These are phyloP conservation scores for Multifurca ochricompacta DNA, from an alignment of 768 basidiomycete genomes.

Conservation along the genomic window DNA sequence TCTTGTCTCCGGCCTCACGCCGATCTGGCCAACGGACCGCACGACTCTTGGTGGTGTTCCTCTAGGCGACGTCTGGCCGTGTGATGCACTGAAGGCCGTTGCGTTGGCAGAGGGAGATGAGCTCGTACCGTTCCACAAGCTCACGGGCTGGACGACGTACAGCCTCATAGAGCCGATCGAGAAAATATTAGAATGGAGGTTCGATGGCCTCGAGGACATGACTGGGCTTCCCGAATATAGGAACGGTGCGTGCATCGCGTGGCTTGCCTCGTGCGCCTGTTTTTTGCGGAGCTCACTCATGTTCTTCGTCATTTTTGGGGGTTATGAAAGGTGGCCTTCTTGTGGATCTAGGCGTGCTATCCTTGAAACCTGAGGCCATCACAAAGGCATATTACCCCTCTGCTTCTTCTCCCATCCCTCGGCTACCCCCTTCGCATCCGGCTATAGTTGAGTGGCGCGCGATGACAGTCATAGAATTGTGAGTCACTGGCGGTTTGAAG, in stretches of 20 bases:
- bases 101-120: conserved; percentile 47
- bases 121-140: conserved; percentile 92
- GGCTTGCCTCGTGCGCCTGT: conserved; percentile 8
- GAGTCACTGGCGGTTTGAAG: conserved; percentile 23
- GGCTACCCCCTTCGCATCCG: conserved; percentile 67
- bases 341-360: conserved; percentile 74
- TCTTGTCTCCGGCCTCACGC: conserved; percentile 73
- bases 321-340: conserved; percentile 65
- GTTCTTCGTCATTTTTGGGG: conserved; percentile 1
- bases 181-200: conserved; percentile 65
- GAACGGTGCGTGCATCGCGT: conserved; percentile 50
- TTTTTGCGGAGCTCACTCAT: conserved; percentile 3
- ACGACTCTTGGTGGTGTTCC: conserved; percentile 56
- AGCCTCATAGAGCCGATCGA: conserved; percentile 81
- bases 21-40: conserved; percentile 83
- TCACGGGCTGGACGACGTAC: conserved; percentile 92
- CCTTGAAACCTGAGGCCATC: conserved; percentile 51
- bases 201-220: conserved; percentile 78
- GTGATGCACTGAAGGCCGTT: conserved; percentile 39
- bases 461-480: conserved; percentile 91
- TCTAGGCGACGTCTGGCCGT: conserved; percentile 94
- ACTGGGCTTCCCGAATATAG: conserved; percentile 95
- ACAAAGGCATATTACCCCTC: conserved; percentile 38
- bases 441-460: conserved; percentile 96
- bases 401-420: conserved; percentile 46